These are phyloP conservation scores for Massarina eburnea DNA, from an alignment of 2,329 filamentous ascomycete genomes.

Conservation along the genomic window DNA sequence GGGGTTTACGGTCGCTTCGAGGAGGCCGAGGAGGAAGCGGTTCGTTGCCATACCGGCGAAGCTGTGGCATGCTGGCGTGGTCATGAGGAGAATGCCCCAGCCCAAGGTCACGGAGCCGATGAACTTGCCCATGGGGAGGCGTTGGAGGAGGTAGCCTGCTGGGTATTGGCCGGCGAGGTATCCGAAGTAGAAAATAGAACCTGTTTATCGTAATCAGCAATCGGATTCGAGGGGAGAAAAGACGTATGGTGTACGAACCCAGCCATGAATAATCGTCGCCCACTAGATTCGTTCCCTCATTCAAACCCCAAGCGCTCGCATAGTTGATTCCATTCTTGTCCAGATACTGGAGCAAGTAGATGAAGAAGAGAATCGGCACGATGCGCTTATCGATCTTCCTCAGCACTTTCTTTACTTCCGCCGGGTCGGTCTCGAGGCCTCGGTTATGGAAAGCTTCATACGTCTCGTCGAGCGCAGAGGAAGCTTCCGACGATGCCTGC, in stretches of 20 bases:
- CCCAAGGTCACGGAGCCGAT: conserved; percentile 45
- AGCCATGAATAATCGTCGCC: conserved; percentile 22
- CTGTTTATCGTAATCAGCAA: conserved; percentile 10
- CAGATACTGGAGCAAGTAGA: conserved; percentile 45
- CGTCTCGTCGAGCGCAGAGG: conserved; percentile 33
- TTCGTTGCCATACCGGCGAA: conserved; percentile 44
- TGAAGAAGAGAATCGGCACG: conserved; percentile 37
- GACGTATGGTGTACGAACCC: conserved; percentile 8
- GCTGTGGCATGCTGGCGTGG: conserved; percentile 44
- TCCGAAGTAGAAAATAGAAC: conserved; percentile 54
- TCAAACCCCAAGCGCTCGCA: conserved; percentile 53
- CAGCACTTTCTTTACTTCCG: conserved; percentile 31
- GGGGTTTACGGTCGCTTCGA: conserved; percentile 41
- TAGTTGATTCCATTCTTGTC: conserved; percentile 56
- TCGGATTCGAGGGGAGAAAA: background rate
- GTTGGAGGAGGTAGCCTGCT: conserved; percentile 48
- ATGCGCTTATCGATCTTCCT: conserved; percentile 34
- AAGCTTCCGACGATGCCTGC: conserved; percentile 17
- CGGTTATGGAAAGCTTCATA: conserved; percentile 35
- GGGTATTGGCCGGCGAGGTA: conserved; percentile 52
- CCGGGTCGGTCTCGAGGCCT: conserved; percentile 18
- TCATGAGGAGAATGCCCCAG: conserved; percentile 47
- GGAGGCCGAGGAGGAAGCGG: conserved; percentile 40
- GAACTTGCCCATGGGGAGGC: conserved; percentile 51
- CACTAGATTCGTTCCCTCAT: conserved; percentile 50